Conservation (phyloP, 257 asterid species). For the Nyctanthes arbortristis region DNA sequence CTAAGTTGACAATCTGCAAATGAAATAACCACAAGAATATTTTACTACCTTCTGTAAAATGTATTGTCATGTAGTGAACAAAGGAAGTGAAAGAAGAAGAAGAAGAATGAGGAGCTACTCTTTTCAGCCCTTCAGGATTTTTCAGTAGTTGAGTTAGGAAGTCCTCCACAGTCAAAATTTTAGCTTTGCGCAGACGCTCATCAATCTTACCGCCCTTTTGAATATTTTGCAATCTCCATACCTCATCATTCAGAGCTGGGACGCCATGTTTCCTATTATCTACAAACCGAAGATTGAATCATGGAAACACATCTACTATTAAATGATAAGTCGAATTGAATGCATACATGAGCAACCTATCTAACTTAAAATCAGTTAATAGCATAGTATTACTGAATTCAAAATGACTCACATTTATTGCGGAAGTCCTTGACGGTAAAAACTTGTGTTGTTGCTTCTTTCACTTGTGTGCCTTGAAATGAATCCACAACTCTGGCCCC, state of each 20-base stretch:
- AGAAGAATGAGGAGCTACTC: constrained; percentile 41
- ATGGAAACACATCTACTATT: background rate
- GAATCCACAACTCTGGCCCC: constrained; percentile 39
- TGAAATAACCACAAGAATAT: too few species aligned
- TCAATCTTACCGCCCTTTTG: constrained; percentile 26
- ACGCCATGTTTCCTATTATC: constrained; percentile 40
- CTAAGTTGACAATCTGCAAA: constrained; percentile 38
- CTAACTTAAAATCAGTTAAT: too few species aligned
- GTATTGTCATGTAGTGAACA: too few species aligned
- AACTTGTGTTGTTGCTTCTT: constrained; percentile 46
- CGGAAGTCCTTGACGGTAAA: constrained; percentile 42
- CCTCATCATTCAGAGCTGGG: constrained; percentile 52
- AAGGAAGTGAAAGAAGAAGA: too few species aligned
- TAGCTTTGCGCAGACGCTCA: constrained; percentile 25
- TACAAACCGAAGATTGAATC: constrained; percentile 28
- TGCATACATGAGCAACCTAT: too few species aligned
- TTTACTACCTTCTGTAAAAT: too few species aligned
- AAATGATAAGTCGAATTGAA: too few species aligned
- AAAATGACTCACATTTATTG: constrained; percentile 33
- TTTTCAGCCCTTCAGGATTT: constrained; percentile 42
- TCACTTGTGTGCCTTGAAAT: constrained; percentile 16
- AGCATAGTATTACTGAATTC: background rate
- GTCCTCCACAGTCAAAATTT: constrained; percentile 46
- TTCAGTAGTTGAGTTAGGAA: constrained; percentile 46
- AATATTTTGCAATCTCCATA: constrained; percentile 40